Evolutionary conservation across 176 grass and related monocot genomes (phyloP).

Genomic region (Phoenix dactylifera): DNA sequence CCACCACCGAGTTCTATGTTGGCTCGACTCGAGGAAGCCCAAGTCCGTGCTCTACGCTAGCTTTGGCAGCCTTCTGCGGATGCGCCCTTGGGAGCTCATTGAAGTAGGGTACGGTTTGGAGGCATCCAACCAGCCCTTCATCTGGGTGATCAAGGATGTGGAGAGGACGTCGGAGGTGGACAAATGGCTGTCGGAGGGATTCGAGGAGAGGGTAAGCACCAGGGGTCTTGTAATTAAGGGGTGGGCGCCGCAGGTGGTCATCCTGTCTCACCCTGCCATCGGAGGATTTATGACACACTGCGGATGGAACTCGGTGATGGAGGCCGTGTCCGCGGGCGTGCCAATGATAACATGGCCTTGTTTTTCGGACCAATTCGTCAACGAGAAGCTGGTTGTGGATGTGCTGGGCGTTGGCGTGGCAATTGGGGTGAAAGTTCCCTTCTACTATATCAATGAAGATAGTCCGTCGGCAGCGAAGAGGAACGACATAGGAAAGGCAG

Average conservation of each 20-base stretch:
- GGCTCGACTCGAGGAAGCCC: constrained; percentile 37
- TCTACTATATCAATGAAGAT: background rate
- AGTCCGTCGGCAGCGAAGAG: constrained; percentile 1
- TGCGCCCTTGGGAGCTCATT: constrained; percentile 15
- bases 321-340: no score
- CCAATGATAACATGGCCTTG: no score
- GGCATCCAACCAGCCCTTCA: constrained; percentile 27
- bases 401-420: constrained; percentile 4
- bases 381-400: no score
- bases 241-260: no score
- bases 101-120: constrained; percentile 45
- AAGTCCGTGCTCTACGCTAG: constrained; percentile 35
- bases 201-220: background rate
- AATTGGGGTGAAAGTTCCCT: background rate
- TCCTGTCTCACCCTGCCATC: no score
- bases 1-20: constrained; percentile 8
- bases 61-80: constrained; percentile 41
- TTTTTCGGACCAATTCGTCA: no score
- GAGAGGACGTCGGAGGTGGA: constrained; percentile 6
- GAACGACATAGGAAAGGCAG: constrained; percentile 14
- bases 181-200: constrained; percentile 27
- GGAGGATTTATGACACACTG: no score
- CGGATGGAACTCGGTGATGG: no score
- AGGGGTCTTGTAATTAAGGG: no score
- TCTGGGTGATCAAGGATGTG: constrained; percentile 32